Conservation (phyloP, 2,329 filamentous ascomycete genomes). For the Hirsutella thompsonii region DNA sequence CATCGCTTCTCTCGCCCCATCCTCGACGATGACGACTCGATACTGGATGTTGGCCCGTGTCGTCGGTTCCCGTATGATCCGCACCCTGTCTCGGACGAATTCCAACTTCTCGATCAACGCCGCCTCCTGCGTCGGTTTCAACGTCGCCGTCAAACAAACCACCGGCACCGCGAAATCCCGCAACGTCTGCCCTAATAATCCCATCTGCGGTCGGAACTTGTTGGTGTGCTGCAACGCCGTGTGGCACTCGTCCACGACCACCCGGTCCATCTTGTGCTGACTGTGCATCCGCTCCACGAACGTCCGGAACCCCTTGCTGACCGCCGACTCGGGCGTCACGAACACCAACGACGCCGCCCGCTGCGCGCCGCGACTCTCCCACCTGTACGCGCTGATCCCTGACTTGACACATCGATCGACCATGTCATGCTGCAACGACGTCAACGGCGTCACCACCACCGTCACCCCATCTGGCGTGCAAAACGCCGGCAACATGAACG, state of each 20-base stretch:
- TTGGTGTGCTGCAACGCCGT: not conserved
- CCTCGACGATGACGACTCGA: not conserved
- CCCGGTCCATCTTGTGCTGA: not conserved
- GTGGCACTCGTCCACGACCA: slow-evolving; percentile 5
- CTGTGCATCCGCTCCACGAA: slow-evolving; percentile 2
- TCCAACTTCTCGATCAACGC: not conserved
- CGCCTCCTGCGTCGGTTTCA: slow-evolving; percentile 1
- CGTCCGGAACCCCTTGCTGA: slow-evolving; percentile 1
- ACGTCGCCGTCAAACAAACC: slow-evolving; percentile 5
- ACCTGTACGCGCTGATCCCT: slow-evolving; percentile 1
- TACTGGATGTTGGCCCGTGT: slow-evolving; percentile 1
- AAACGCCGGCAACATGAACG: slow-evolving; percentile 8
- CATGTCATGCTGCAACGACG: slow-evolving; percentile 3
- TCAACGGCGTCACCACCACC: slow-evolving; percentile 5
- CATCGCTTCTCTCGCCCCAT: not conserved
- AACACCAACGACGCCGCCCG: slow-evolving; percentile 1
- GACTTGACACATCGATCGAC: not conserved
- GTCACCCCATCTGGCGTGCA: slow-evolving; percentile 2
- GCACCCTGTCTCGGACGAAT: not conserved
- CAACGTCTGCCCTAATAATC: not conserved
- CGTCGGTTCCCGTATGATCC: not conserved
- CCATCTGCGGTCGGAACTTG: slow-evolving; percentile 1
- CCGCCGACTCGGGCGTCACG: slow-evolving; percentile 1
- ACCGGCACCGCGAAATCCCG: slow-evolving; percentile 1
- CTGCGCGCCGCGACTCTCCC: not conserved